Percentiles rank a stretch among this genome's conserved stretches.
phyloP scores from a whole-genome alignment of 2,329 filamentous ascomycete species.

The Verticillium isaacii region DNA sequence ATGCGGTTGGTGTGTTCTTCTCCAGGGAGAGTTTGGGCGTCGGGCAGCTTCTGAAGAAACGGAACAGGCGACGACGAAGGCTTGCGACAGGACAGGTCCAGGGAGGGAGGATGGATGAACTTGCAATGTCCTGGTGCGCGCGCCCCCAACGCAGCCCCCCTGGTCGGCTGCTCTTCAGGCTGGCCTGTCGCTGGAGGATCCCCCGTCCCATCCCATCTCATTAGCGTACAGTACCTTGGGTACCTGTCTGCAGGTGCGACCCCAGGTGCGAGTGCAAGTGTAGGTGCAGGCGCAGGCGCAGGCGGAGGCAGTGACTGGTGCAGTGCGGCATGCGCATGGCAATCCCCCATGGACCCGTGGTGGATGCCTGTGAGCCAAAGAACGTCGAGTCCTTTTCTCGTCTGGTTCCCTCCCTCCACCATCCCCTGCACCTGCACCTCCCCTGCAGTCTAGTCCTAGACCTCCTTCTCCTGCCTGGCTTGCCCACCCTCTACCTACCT shows the following conservation, averaged over 20 bases:
- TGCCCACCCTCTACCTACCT: neutral
- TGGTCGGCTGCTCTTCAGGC: neutral
- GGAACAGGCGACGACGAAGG: neutral
- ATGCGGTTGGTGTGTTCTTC: neutral
- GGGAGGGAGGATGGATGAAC: neutral
- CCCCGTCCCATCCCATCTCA: neutral
- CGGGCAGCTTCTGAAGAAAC: neutral
- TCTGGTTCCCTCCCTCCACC: slow-evolving; percentile 1
- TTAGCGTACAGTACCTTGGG: neutral
- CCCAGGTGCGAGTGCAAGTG: no score
- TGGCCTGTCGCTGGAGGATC: neutral
- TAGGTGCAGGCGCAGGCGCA: neutral
- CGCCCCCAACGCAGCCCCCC: neutral
- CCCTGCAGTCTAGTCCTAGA: neutral
- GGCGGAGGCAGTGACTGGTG: neutral
- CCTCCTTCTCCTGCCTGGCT: neutral
- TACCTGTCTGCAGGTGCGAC: no score
- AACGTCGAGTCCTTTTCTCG: slow-evolving; percentile 1
- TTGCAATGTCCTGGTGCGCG: neutral
- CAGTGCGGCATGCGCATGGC: neutral
- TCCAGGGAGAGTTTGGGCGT: neutral
- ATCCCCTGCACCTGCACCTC: neutral
- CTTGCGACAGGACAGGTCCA: neutral
- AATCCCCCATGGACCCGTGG: neutral
- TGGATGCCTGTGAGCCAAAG: neutral